A percentile compares a stretch with the other conserved stretches of the same genome.
Evolutionary conservation across 2,329 filamentous ascomycete species (phyloP).

Genomic region (Venturia pyrina): DNA sequence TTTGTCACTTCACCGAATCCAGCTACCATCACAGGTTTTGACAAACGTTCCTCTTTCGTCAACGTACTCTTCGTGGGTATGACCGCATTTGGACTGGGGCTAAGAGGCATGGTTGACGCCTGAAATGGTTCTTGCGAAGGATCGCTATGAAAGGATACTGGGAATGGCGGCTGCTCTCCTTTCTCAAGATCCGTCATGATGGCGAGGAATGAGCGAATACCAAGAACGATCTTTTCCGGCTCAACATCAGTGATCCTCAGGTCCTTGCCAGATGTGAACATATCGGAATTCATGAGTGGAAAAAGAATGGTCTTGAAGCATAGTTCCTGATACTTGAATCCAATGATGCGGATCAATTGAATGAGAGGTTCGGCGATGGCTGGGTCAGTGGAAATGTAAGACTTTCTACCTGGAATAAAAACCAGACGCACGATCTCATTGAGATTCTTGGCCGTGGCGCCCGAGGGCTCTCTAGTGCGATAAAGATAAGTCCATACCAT

Average conservation of each 20-base stretch:
- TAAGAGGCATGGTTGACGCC: constrained; percentile 22
- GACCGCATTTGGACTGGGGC: constrained; percentile 17
- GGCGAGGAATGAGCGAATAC: constrained; percentile 84
- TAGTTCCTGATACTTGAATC: constrained; percentile 85
- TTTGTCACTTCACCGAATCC: constrained; percentile 65
- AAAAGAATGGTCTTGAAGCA: constrained; percentile 93
- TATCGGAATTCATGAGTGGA: constrained; percentile 82
- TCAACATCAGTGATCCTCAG: constrained; percentile 86
- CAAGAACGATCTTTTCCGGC: constrained; percentile 94
- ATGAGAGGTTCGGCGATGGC: constrained; percentile 83
- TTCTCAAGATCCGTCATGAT: constrained; percentile 91
- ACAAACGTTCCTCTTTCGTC: constrained; percentile 54
- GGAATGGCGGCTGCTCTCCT: constrained; percentile 75
- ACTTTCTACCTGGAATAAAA: constrained; percentile 68
- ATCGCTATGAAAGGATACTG: constrained; percentile 49
- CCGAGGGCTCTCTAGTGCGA: constrained; percentile 58
- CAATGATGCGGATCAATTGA: constrained; percentile 88
- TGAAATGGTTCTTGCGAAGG: constrained; percentile 31
- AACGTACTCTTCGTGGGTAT: constrained; percentile 27
- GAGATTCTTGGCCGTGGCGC: constrained; percentile 63
- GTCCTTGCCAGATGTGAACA: constrained; percentile 69
- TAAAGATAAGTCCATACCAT: constrained; percentile 93
- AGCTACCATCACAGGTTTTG: constrained; percentile 49
- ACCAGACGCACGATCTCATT: constrained; percentile 84
- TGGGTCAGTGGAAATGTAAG: constrained; percentile 71